These are phyloP conservation scores for Niveomyces coronatus DNA, from an alignment of 2,329 filamentous ascomycete genomes.

Conservation along the genomic window DNA sequence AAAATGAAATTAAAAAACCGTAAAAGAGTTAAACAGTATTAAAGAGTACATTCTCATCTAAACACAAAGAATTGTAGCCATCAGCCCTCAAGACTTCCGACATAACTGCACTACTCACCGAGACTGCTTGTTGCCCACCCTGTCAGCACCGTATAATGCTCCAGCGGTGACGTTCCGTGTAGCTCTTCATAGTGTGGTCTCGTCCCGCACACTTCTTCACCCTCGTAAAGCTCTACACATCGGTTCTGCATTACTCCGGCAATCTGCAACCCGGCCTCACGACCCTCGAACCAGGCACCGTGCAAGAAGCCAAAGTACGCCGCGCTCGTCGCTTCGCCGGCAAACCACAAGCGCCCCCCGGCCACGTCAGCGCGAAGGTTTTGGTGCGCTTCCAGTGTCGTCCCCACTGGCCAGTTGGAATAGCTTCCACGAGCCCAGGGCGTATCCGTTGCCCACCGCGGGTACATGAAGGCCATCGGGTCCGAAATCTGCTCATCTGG, in stretches of 20 bases:
- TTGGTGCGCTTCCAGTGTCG: constrained; percentile 54
- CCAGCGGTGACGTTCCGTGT: constrained; percentile 23
- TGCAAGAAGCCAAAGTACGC: constrained; percentile 59
- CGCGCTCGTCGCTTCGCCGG: constrained; percentile 52
- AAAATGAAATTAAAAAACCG: too few relatives aligned
- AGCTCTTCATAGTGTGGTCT: constrained; percentile 15
- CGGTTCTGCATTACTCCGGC: constrained; percentile 21
- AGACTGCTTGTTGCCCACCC: constrained; percentile 29
- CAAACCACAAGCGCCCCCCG: constrained; percentile 52
- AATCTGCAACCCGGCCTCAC: constrained; percentile 34
- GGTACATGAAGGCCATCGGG: constrained; percentile 50
- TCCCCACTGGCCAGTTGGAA: constrained; percentile 56
- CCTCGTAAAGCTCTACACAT: constrained; percentile 12
- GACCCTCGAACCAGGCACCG: constrained; percentile 48
- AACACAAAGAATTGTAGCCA: not conserved
- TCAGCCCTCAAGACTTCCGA: not conserved
- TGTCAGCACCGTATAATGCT: constrained; percentile 23
- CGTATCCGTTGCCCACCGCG: constrained; percentile 41
- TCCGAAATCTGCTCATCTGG: constrained; percentile 45
- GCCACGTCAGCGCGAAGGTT: constrained; percentile 57
- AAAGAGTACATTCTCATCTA: too few relatives aligned
- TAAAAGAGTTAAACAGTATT: too few relatives aligned
- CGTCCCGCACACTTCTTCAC: constrained; percentile 11
- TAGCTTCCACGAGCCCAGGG: constrained; percentile 48
- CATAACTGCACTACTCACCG: not conserved